phyloP scores from a whole-genome alignment of 805 yeast genomes.

The Wickerhamomyces kurtzmanii region DNA sequence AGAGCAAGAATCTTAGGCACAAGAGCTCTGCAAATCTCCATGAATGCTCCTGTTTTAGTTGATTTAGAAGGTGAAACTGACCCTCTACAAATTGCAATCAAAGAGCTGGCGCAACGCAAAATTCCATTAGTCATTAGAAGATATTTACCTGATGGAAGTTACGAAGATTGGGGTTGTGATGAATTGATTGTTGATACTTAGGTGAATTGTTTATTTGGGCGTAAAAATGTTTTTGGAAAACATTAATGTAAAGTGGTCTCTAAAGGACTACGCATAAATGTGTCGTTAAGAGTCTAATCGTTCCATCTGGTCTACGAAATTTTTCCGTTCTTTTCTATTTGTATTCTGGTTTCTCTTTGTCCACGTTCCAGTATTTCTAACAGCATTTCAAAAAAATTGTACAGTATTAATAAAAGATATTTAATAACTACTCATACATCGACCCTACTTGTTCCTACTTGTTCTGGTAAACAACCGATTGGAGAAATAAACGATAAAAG shows the following conservation, averaged over 20 bases:
- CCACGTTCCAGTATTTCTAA: conserved; percentile 1
- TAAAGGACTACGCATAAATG: no score
- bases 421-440: background rate
- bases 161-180: conserved; percentile 98
- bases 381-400: conserved; percentile 1
- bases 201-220: no score
- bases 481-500: conserved; percentile 1
- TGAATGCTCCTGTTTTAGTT: conserved; percentile 97
- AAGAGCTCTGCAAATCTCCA: conserved; percentile 91
- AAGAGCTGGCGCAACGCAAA: conserved; percentile 89
- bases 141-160: conserved; percentile 93
- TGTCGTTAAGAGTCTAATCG: no score
- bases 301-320: no score
- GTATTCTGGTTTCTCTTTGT: no score
- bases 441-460: no score
- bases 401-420: conserved; percentile 1
- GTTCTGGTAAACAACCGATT: no score
- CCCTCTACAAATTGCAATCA: conserved; percentile 95
- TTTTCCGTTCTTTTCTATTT: no score
- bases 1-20: conserved; percentile 97
- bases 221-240: no score
- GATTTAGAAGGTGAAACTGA: conserved; percentile 99
- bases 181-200: conserved; percentile 91
- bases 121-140: conserved; percentile 94
- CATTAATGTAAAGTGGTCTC: no score